These are phyloP conservation scores for Isabelozyma pseudorhagii DNA, from an alignment of 805 yeast species.

Conservation along the genomic window DNA sequence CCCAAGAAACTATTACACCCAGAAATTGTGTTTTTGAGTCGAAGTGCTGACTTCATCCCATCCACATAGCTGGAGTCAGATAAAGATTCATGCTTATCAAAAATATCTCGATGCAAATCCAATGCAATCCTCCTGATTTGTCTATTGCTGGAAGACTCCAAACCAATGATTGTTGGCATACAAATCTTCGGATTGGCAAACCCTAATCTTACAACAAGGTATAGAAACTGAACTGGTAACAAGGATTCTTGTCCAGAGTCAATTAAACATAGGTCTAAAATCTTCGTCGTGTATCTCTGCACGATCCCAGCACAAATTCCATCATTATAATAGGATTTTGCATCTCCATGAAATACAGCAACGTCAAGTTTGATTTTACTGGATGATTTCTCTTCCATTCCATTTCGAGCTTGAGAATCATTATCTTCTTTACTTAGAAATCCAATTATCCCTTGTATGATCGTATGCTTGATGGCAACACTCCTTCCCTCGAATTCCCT, in stretches of 20 bases:
- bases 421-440: slow-evolving; percentile 59
- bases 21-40: slow-evolving; percentile 3
- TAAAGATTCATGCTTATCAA: slow-evolving; percentile 67
- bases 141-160: slow-evolving; percentile 51
- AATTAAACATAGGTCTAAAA: slow-evolving; percentile 48
- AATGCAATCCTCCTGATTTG: slow-evolving; percentile 47
- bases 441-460: slow-evolving; percentile 55
- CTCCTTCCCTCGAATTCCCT: slow-evolving; percentile 39
- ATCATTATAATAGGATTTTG: slow-evolving; percentile 51
- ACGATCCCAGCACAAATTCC: slow-evolving; percentile 73
- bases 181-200: slow-evolving; percentile 72
- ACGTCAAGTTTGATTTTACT: slow-evolving; percentile 37
- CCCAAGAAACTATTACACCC: no score
- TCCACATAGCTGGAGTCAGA: slow-evolving; percentile 63
- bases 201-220: slow-evolving; percentile 58
- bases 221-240: slow-evolving; percentile 53
- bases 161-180: slow-evolving; percentile 66
- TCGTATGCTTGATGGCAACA: slow-evolving; percentile 41
- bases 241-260: slow-evolving; percentile 46
- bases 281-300: slow-evolving; percentile 53
- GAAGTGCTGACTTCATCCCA: slow-evolving; percentile 56
- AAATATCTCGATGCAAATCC: slow-evolving; percentile 51
- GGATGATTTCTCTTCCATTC: slow-evolving; percentile 34
- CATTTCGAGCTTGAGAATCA: slow-evolving; percentile 38
- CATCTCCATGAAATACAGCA: slow-evolving; percentile 51